Conservation (phyloP, 2,329 filamentous ascomycete genomes). For the Dendryphion nanum region DNA sequence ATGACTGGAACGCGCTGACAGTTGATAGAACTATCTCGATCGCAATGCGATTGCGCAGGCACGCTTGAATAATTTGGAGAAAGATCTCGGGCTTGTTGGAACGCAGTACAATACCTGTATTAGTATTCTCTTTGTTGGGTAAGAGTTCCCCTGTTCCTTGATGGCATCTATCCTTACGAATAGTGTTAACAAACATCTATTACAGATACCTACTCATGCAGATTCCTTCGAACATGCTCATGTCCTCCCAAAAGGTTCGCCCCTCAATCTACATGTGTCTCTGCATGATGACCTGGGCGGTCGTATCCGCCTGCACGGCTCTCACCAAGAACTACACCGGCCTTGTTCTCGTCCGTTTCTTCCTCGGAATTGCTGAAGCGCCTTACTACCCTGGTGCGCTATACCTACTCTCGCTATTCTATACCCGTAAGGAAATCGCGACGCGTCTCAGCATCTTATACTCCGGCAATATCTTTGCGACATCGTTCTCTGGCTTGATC, state of each 20-base stretch:
- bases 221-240: conserved; percentile 45
- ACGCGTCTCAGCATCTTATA: conserved; percentile 31
- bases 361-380: conserved; percentile 27
- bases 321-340: conserved; percentile 26
- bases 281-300: conserved; percentile 34
- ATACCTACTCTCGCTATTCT: conserved; percentile 62
- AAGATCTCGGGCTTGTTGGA: conserved; percentile 43
- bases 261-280: conserved; percentile 30
- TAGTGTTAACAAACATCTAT: background rate
- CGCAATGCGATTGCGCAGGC: conserved; percentile 66
- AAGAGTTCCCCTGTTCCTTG: no score
- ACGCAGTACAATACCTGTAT: conserved; percentile 38
- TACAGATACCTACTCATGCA: conserved; percentile 23
- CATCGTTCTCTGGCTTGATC: conserved; percentile 44
- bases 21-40: conserved; percentile 43
- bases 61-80: conserved; percentile 60
- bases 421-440: conserved; percentile 52
- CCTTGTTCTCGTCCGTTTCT: conserved; percentile 26
- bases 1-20: background rate
- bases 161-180: background rate
- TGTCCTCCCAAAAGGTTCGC: conserved; percentile 31
- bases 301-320: conserved; percentile 25
- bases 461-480: conserved; percentile 41
- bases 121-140: conserved; percentile 57
- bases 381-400: conserved; percentile 60